Percentiles rank a stretch among this genome's conserved stretches.
These are phyloP conservation scores for Mallotus japonicus DNA, from an alignment of 441 rosid genomes.

Conservation along the genomic window DNA sequence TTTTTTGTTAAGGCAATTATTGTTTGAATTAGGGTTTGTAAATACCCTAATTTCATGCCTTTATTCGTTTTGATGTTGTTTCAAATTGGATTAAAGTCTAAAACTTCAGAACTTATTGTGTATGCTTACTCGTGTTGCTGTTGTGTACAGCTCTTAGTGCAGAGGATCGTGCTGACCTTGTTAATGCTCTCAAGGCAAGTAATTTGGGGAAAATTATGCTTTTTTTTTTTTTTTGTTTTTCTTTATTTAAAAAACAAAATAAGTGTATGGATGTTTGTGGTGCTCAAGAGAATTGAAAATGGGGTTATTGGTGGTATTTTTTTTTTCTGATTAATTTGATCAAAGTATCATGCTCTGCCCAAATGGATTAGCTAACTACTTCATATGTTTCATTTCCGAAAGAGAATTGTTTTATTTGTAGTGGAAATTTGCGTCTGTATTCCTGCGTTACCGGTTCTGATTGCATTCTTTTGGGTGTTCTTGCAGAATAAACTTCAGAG, in stretches of 20 bases:
- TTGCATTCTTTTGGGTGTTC: neutral
- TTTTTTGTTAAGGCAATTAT: too few species aligned
- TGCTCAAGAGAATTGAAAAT: neutral
- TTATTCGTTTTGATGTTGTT: neutral
- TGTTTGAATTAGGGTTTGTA: too few species aligned
- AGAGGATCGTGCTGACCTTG: constrained; percentile 72
- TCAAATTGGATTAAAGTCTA: neutral
- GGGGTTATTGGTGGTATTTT: too few species aligned
- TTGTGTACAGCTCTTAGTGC: constrained; percentile 59
- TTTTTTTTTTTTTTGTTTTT: neutral
- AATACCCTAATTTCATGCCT: neutral
- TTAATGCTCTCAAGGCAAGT: constrained; percentile 59
- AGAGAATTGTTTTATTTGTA: neutral
- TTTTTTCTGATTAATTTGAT: too few species aligned
- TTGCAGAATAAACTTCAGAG: constrained; percentile 73
- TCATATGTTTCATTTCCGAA: neutral
- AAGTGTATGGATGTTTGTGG: neutral
- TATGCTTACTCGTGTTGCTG: neutral
- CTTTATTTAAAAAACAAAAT: too few species aligned
- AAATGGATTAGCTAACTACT: neutral
- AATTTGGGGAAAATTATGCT: neutral
- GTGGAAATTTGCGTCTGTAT: too few species aligned
- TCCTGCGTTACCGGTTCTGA: neutral
- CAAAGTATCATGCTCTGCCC: too few species aligned
- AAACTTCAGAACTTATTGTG: neutral